These are phyloP conservation scores for Zasmidium angulare DNA, from an alignment of 2,329 filamentous ascomycete species.

Conservation along the genomic window DNA sequence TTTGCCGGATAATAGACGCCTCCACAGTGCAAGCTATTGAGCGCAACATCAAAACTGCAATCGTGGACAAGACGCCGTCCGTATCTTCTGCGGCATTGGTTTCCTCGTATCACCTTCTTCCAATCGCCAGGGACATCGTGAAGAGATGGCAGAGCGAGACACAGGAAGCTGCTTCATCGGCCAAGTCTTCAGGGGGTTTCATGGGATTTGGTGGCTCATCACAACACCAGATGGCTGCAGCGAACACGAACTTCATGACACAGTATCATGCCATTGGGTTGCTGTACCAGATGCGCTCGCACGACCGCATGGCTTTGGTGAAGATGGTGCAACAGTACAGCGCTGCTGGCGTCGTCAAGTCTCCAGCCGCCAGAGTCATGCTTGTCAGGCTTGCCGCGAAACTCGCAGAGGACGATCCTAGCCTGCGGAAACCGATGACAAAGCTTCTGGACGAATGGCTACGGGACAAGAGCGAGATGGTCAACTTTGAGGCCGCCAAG, in stretches of 20 bases:
- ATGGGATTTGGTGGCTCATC: slow-evolving; percentile 85
- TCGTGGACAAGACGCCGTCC: slow-evolving; percentile 97
- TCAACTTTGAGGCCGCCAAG: slow-evolving; percentile 98
- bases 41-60: slow-evolving; percentile 97
- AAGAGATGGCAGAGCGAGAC: slow-evolving; percentile 98
- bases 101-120: slow-evolving; percentile 95
- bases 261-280: slow-evolving; percentile 98
- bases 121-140: slow-evolving; percentile 92
- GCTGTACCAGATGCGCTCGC: slow-evolving; percentile 94
- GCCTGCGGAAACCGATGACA: slow-evolving; percentile 93
- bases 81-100: slow-evolving; percentile 95
- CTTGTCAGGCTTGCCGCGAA: slow-evolving; percentile 90
- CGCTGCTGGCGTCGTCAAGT: slow-evolving; percentile 87
- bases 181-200: slow-evolving; percentile 87
- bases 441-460: slow-evolving; percentile 94
- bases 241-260: slow-evolving; percentile 92
- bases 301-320: slow-evolving; percentile 96
- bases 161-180: slow-evolving; percentile 88
- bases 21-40: slow-evolving; percentile 97
- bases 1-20: slow-evolving; percentile 95
- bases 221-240: slow-evolving; percentile 65
- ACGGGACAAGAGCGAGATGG: slow-evolving; percentile 98
- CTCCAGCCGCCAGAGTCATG: slow-evolving; percentile 87
- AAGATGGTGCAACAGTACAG: slow-evolving; percentile 99
- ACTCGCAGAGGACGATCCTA: slow-evolving; percentile 87